Evolutionary conservation across 768 basidiomycete genomes (phyloP).

Genomic region (Russula earlei): DNA sequence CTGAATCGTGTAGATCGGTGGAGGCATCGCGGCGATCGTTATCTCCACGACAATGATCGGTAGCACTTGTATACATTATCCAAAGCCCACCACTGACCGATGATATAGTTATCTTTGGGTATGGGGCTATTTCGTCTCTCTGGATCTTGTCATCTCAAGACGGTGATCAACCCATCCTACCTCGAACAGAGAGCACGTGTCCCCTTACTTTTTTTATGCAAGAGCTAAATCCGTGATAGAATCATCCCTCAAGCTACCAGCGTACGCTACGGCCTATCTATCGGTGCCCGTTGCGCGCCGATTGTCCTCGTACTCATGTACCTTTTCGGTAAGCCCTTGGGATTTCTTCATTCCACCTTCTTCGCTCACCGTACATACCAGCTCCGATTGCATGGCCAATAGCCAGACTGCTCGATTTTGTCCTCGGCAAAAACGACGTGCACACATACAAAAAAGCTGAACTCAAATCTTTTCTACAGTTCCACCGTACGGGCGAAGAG

Average conservation of each 20-base stretch:
- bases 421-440: constrained; percentile 65
- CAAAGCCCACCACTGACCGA: not conserved
- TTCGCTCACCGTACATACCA: constrained; percentile 10
- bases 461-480: constrained; percentile 54
- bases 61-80: constrained; percentile 23
- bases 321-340: constrained; percentile 31
- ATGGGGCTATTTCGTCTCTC: constrained; percentile 22
- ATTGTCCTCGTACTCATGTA: constrained; percentile 45
- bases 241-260: constrained; percentile 70
- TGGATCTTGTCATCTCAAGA: not conserved
- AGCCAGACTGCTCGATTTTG: constrained; percentile 65
- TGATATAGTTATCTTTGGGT: constrained; percentile 72
- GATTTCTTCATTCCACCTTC: not conserved
- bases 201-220: not conserved
- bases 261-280: constrained; percentile 47
- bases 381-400: constrained; percentile 51
- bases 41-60: constrained; percentile 74
- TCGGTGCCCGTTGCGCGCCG: constrained; percentile 44
- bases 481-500: constrained; percentile 70
- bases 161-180: no score
- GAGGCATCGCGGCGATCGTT: constrained; percentile 64
- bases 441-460: constrained; percentile 75
- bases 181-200: constrained; percentile 4
- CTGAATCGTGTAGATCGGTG: constrained; percentile 36
- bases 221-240: constrained; percentile 25